Conservation (phyloP, 345 rosid species). For the Citrus glauca region DNA sequence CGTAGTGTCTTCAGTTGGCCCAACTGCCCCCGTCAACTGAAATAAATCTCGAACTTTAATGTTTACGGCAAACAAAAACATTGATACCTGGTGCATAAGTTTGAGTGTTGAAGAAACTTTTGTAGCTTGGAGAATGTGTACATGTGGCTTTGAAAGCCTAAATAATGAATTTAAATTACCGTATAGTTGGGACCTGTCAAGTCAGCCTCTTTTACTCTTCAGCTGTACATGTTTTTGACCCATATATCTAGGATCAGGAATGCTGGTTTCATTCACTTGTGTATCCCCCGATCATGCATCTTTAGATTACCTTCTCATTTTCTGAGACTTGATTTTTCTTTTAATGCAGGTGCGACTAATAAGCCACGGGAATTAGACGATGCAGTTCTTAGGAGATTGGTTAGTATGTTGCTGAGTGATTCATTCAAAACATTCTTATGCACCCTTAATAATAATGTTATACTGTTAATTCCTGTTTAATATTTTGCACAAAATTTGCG, state of each 20-base stretch:
- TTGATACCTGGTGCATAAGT: neutral
- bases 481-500: neutral
- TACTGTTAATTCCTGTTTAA: neutral
- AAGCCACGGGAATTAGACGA: constrained; percentile 98
- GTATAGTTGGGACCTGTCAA: neutral
- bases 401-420: constrained; percentile 24
- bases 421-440: neutral
- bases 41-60: neutral
- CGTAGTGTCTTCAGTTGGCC: constrained; percentile 1
- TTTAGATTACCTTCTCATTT: neutral
- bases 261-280: neutral
- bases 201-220: neutral
- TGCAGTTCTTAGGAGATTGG: constrained; percentile 95
- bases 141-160: neutral
- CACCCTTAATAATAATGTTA: neutral
- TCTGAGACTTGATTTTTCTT: constrained; percentile 8
- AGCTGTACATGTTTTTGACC: neutral
- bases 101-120: neutral
- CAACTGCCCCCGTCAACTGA: neutral
- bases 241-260: neutral
- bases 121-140: neutral
- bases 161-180: neutral
- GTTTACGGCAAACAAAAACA: neutral
- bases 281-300: neutral
- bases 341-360: constrained; percentile 84